Evolutionary conservation across 805 yeast genomes (phyloP).

Genomic region (Candida tallmaniae): DNA sequence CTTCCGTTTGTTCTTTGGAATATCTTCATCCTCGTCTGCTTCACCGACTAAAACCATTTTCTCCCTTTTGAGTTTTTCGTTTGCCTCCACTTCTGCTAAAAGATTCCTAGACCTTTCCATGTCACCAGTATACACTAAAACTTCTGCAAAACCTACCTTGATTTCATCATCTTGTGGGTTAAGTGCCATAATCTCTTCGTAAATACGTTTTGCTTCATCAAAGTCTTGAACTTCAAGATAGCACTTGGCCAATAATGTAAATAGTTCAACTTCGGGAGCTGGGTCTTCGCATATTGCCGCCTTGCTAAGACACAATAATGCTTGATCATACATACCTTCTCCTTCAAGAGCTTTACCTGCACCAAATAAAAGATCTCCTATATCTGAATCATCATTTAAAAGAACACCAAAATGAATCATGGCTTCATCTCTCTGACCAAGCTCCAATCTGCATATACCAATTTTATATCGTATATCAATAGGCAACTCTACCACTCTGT

Average conservation of each 20-base stretch:
- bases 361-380: conserved; percentile 67
- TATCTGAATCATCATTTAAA: conserved; percentile 53
- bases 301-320: conserved; percentile 59
- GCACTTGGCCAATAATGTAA: conserved; percentile 69
- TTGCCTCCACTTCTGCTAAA: conserved; percentile 45
- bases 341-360: conserved; percentile 74
- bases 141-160: conserved; percentile 76
- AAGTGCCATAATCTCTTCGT: conserved; percentile 45
- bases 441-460: conserved; percentile 66
- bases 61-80: no score
- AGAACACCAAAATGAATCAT: conserved; percentile 61
- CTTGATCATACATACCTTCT: conserved; percentile 68
- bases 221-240: conserved; percentile 68
- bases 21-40: conserved; percentile 1
- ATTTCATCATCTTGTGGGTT: conserved; percentile 68
- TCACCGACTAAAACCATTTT: not conserved
- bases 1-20: conserved; percentile 10
- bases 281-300: conserved; percentile 38
- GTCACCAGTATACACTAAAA: conserved; percentile 63
- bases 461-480: conserved; percentile 83
- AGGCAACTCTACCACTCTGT: conserved; percentile 51
- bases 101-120: conserved; percentile 51
- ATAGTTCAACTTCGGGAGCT: conserved; percentile 33
- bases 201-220: conserved; percentile 58
- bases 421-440: conserved; percentile 67